A percentile compares a stretch with the other conserved stretches of the same genome.
Conservation (phyloP, 805 yeast genomes). For the Kodamaea nitidulidarum region DNA sequence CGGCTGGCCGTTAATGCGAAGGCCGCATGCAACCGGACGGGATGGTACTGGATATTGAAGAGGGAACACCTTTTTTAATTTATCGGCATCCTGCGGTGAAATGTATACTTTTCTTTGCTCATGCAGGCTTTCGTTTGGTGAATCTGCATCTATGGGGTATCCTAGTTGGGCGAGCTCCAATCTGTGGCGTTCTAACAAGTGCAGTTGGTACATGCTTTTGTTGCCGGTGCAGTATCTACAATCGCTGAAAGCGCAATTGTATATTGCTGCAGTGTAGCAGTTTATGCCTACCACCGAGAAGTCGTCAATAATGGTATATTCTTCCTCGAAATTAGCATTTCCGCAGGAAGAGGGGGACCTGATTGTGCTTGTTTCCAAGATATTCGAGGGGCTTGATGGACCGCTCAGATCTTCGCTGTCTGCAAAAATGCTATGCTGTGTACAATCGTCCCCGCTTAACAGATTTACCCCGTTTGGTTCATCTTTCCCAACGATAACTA, state of each 20-base stretch:
- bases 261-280: slow-evolving; percentile 8
- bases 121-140: background rate
- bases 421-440: no score
- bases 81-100: slow-evolving; percentile 5
- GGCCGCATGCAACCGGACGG: background rate
- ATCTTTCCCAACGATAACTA: no score
- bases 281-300: slow-evolving; percentile 8
- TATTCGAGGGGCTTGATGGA: no score
- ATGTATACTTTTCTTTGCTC: background rate
- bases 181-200: slow-evolving; percentile 21
- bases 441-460: no score
- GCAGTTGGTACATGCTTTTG: slow-evolving; percentile 21
- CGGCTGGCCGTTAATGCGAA: slow-evolving; percentile 13
- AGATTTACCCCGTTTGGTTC: no score
- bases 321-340: slow-evolving; percentile 18
- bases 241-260: slow-evolving; percentile 21
- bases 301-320: slow-evolving; percentile 19
- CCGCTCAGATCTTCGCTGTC: no score
- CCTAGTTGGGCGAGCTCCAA: slow-evolving; percentile 19
- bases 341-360: no score
- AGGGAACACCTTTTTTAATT: slow-evolving; percentile 19
- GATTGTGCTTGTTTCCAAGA: no score
- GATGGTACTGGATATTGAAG: slow-evolving; percentile 20
- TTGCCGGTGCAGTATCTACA: slow-evolving; percentile 30
- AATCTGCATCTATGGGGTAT: slow-evolving; percentile 19